Evolutionary conservation across 768 basidiomycete genomes (phyloP), one percentile per base, ranked within the genome.

Genomic region (Pleurotus sapidus): DNA sequence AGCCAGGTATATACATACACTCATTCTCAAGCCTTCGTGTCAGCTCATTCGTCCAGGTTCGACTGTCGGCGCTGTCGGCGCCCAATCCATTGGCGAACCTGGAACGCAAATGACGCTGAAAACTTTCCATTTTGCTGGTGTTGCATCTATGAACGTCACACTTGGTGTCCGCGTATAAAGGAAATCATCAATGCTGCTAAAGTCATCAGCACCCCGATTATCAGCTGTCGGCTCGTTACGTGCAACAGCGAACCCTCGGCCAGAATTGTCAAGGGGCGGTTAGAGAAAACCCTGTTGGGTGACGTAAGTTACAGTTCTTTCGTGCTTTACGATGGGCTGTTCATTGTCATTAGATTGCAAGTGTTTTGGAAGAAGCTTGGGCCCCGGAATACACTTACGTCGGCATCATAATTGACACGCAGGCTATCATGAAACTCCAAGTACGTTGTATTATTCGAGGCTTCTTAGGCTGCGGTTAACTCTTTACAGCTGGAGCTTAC

Each of bases 141-240:
- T 99, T 60, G 97, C 97, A 6, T 96, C 95, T 38, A 99, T 98
- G 97, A 98, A 98, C 74, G 94, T 99, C 61, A 99, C 97, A 0
- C 84, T 98, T 38, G 97, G 97, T 72, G 97, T 98, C 97, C 97
- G 2, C 96, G 97, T 66, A 98, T 99, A 75, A 98, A 98, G 72
- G 97, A 99, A 72, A 98, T 99, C 63, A 99, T 99, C 78, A 99
- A 98, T 64, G 97, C 95, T 2, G 93, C 97, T n/a, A 99, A 97
- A 70, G 73, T 79, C 39, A 98, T 99, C 73, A 95, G 90, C 67
- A 99, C 97, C 0, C 97, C 97, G 3, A 98, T 99, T 70, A 99
- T 99, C 70, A 95, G 95, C 60, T 96, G 95, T 65, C 93, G 92
- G 69, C 80, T 99, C 23, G 93, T 93, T 11, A 89, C 89, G 6